Evolutionary conservation across 164 flowering plant species (phyloP).

Genomic region (Brasenia schreberi): DNA sequence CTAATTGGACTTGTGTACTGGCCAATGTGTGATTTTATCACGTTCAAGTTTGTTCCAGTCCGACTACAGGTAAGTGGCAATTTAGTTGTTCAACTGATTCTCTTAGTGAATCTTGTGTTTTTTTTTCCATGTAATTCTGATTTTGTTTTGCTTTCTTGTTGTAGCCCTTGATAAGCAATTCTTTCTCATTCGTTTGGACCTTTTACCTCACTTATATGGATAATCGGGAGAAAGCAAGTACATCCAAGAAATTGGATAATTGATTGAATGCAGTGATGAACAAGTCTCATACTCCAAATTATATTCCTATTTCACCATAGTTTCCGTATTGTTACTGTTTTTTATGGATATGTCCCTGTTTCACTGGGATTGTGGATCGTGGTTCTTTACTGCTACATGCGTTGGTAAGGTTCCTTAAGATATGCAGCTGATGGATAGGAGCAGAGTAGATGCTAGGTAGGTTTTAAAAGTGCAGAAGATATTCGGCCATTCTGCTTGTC

Average conservation of each 20-base stretch:
- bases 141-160: conserved; percentile 9
- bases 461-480: no score
- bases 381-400: no score
- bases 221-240: conserved; percentile 41
- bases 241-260: conserved; percentile 5
- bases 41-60: conserved; percentile 67
- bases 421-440: no score
- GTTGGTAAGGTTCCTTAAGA: no score
- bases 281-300: not conserved
- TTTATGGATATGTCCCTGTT: no score
- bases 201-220: conserved; percentile 90
- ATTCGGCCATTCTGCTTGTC: no score
- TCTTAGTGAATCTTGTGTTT: not conserved
- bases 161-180: conserved; percentile 75
- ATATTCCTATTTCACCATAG: no score
- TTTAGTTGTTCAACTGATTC: not conserved
- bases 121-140: not conserved
- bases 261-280: not conserved
- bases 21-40: conserved; percentile 81
- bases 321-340: no score
- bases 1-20: conserved; percentile 53
- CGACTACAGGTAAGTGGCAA: conserved; percentile 52
- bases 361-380: no score
- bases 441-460: no score
- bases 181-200: conserved; percentile 77